Percentiles rank a stretch among this genome's conserved stretches.
Evolutionary conservation across 140 eudicot genomes (phyloP).

Genomic region (Anethum foeniculum): DNA sequence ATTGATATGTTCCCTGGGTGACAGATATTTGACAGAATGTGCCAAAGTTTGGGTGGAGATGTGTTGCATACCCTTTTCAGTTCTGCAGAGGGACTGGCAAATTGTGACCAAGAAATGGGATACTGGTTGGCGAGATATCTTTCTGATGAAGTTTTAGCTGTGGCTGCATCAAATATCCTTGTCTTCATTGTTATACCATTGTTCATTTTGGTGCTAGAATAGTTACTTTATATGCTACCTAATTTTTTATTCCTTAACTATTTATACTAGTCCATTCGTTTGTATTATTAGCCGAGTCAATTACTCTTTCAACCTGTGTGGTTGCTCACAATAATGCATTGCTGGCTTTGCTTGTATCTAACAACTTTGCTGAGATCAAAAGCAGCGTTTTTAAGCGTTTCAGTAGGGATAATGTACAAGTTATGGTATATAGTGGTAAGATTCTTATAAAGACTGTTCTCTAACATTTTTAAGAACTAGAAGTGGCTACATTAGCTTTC

Average conservation of each 20-base stretch:
- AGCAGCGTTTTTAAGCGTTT: conserved; percentile 90
- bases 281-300: conserved; percentile 80
- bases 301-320: conserved; percentile 84
- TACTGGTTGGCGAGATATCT: conserved; percentile 58
- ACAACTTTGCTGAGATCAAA: conserved; percentile 92
- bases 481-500: not conserved
- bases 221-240: not conserved
- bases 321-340: conserved; percentile 98
- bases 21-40: conserved; percentile 90
- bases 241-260: conserved; percentile 48
- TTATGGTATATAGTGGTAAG: conserved; percentile 79
- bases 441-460: not conserved
- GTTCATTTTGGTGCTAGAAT: not conserved
- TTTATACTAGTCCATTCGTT: conserved; percentile 77
- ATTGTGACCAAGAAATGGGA: conserved; percentile 52
- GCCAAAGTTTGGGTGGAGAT: conserved; percentile 97
- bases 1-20: conserved; percentile 11
- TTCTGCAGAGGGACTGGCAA: conserved; percentile 81
- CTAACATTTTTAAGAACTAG: not conserved
- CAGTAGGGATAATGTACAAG: conserved; percentile 85
- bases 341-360: conserved; percentile 83
- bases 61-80: conserved; percentile 77
- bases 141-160: conserved; percentile 63
- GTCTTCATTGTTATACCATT: not conserved
- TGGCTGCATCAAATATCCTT: conserved; percentile 87